Base-by-base conservation (phyloP, 352 stramenopile genomes). In the Phytophthora constricta region DNA sequence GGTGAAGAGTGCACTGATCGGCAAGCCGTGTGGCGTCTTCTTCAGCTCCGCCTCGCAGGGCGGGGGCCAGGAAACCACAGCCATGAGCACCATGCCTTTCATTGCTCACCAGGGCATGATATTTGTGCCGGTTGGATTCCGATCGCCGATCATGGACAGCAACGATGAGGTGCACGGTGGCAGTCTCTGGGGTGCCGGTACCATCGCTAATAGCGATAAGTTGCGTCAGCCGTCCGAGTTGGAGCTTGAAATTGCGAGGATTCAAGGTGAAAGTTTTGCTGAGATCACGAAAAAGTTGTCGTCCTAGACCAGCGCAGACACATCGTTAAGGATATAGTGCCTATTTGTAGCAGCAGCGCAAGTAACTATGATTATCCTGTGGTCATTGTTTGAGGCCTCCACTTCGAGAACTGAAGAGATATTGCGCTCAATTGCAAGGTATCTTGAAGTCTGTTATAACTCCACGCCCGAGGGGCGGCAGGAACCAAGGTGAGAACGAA, bases 81-180 rank as follows among this genome's bases (percentile, higher is more conserved):
- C 22, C 10, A 49, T 56, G 11, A 42, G 28, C 20, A 42, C 59
- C 16, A 58, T 67, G 59, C 28, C 50, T 3, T 67, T 61, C 49
- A 48, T 67, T 41, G 42, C 34, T 42, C 59, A 41, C 14, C 59
- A 67, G 28, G 50, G 59, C 7, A 67, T 67, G 49, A 55, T 41
- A 3, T 66, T 53, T 39, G 49, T 66, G 11, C 58, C 58, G 43
- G 47, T 59, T 20, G 59, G 59, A 13, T 67, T 43, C 59, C 59
- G 59, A 22, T 28, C 59, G 7, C 58, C 58, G 28, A n/a, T 60
- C 16, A 28, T 67, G 9, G 53, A 60, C 42, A 55, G 59, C 23
- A 42, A 60, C 3, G 59, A 60, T 11, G 59, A 67, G 27, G 42
- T 66, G 5, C 58, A 66, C 31, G 58, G 58, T 17, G 58, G 58